These are phyloP conservation scores for Fusarium graminum DNA, from an alignment of 2,329 filamentous ascomycete species.

Conservation along the genomic window DNA sequence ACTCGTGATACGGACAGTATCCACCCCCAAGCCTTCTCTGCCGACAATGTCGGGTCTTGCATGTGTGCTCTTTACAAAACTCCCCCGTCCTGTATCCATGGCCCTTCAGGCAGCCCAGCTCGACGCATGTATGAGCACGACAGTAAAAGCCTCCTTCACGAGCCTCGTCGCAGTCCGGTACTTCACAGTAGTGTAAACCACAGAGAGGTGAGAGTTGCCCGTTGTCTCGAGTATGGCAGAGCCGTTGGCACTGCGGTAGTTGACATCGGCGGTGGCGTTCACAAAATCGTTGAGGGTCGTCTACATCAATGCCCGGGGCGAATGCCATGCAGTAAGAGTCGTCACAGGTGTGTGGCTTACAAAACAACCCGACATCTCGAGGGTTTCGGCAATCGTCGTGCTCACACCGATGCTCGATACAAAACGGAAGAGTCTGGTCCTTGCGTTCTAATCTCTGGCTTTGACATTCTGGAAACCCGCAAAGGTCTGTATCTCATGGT, in stretches of 20 bases:
- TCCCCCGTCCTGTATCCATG: conserved; percentile 9
- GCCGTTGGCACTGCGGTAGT: conserved; percentile 40
- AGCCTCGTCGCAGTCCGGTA: conserved; percentile 45
- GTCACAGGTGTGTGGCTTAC: conserved; percentile 49
- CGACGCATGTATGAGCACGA: conserved; percentile 48
- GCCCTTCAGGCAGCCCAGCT: conserved; percentile 44
- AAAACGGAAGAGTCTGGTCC: conserved; percentile 45
- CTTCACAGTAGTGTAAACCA: conserved; percentile 50
- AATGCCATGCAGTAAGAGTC: conserved; percentile 44
- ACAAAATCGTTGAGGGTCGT: conserved; percentile 46
- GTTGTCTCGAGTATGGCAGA: conserved; percentile 47
- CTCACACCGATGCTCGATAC: conserved; percentile 49
- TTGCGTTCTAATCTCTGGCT: conserved; percentile 37
- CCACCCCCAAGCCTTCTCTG: conserved; percentile 38
- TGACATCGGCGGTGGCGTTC: conserved; percentile 50
- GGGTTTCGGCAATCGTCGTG: conserved; percentile 39
- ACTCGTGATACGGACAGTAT: conserved; percentile 49
- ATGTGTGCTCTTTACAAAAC: conserved; percentile 49
- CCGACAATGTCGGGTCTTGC: conserved; percentile 42
- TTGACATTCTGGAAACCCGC: conserved; percentile 43
- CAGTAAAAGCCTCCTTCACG: conserved; percentile 43
- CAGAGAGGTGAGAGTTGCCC: conserved; percentile 48
- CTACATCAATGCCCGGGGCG: conserved; percentile 34
- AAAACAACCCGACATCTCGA: conserved; percentile 40
- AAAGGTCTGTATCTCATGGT: conserved; percentile 47